These are phyloP conservation scores for Botrytis fabae DNA, from an alignment of 2,329 filamentous ascomycete species.

Conservation along the genomic window DNA sequence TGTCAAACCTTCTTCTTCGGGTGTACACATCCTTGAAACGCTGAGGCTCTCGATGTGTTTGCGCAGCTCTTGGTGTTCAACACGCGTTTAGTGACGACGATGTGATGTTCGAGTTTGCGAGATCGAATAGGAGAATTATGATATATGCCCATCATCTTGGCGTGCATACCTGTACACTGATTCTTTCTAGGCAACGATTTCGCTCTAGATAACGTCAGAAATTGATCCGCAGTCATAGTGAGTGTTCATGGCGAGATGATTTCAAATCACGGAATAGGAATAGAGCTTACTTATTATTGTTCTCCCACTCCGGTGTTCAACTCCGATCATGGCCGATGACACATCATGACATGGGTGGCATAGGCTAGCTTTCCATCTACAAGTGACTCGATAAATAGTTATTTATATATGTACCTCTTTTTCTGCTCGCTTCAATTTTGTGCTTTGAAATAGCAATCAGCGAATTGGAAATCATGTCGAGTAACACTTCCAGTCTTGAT, in stretches of 20 bases:
- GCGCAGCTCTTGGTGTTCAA: neutral
- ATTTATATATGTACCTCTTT: neutral
- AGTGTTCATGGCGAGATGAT: neutral
- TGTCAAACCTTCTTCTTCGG: neutral
- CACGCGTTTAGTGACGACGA: constrained; percentile 18
- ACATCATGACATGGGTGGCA: neutral
- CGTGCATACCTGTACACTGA: neutral
- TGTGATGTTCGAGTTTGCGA: neutral
- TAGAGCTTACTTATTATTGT: neutral
- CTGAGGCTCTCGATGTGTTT: neutral
- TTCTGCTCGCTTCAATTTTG: neutral
- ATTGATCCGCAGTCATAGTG: neutral
- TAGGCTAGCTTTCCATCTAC: neutral
- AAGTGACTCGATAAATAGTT: neutral
- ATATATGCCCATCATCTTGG: neutral
- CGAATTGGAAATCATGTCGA: constrained; percentile 14
- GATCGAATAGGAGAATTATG: neutral
- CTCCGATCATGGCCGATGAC: neutral
- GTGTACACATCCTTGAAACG: neutral
- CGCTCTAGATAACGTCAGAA: too few species aligned
- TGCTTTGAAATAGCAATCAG: neutral
- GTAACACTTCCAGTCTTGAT: constrained; percentile 6
- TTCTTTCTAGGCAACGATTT: neutral
- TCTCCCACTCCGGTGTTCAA: neutral
- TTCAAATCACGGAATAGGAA: neutral